phyloP scores from a whole-genome alignment of 345 rosid genomes.

The Draba incana region DNA sequence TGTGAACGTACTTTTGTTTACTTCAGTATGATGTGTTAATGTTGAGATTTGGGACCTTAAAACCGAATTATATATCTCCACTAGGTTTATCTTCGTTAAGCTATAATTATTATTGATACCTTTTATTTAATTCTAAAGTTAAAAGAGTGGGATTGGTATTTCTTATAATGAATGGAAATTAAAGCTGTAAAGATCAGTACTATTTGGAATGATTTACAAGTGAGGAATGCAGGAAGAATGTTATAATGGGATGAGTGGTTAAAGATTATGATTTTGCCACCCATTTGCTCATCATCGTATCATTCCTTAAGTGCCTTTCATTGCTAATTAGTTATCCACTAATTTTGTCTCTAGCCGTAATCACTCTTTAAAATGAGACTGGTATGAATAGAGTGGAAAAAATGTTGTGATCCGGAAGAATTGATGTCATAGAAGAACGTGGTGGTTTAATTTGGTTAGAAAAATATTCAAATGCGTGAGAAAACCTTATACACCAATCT shows the following conservation, averaged over 20 bases:
- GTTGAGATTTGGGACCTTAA: not conserved
- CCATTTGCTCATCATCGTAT: conserved; percentile 27
- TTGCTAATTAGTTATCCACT: not conserved
- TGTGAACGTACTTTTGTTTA: not conserved
- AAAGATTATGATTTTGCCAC: conserved; percentile 25
- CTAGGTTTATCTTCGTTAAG: not conserved
- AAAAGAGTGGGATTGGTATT: conserved; percentile 1
- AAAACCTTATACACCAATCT: too few species aligned
- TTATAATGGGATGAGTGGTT: conserved; percentile 25
- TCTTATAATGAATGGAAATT: not conserved
- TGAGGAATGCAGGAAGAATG: conserved; percentile 12
- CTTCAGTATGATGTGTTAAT: not conserved
- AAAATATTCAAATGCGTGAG: too few species aligned
- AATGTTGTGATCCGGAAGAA: conserved; percentile 1
- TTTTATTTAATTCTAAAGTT: not conserved
- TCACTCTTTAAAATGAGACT: not conserved
- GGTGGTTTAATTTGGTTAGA: not conserved
- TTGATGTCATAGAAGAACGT: not conserved
- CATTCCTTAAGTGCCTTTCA: not conserved
- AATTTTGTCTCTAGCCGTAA: not conserved
- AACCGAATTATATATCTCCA: not conserved
- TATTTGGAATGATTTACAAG: conserved; percentile 5
- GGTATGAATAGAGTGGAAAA: not conserved
- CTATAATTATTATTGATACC: not conserved
- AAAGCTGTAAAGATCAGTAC: not conserved